phyloP scores from a whole-genome alignment of 2,329 filamentous ascomycete genomes.

The Pyrenochaeta sp. region DNA sequence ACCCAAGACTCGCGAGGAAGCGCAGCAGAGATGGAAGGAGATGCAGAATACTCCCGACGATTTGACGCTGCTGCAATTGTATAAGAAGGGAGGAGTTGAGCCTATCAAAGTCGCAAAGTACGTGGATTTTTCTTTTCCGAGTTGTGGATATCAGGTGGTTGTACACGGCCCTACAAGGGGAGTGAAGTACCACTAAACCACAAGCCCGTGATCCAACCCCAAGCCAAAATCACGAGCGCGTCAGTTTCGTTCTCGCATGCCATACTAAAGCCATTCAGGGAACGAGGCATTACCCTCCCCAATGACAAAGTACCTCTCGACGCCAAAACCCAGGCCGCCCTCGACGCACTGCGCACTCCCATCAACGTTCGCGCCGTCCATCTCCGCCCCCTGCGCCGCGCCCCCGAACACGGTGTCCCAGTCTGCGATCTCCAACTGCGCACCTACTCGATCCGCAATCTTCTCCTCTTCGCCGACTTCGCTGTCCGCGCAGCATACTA shows the following conservation, averaged over 20 bases:
- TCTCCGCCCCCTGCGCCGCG: conserved; percentile 80
- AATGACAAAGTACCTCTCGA: conserved; percentile 39
- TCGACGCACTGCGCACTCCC: conserved; percentile 57
- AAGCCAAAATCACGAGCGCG: too few relatives aligned
- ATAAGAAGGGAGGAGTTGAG: conserved; percentile 42
- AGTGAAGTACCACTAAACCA: too few relatives aligned
- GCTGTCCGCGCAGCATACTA: conserved; percentile 94
- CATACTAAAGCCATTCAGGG: conserved; percentile 24
- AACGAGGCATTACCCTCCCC: conserved; percentile 42
- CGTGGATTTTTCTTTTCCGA: too few relatives aligned
- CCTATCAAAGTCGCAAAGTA: conserved; percentile 47
- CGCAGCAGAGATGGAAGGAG: conserved; percentile 37
- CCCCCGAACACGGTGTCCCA: conserved; percentile 77
- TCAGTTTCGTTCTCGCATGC: too few relatives aligned
- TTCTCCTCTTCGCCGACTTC: conserved; percentile 95
- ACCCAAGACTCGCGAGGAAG: conserved; percentile 40
- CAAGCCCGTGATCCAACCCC: too few relatives aligned
- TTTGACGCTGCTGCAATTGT: conserved; percentile 36
- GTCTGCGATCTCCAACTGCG: conserved; percentile 91
- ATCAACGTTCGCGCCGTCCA: conserved; percentile 86
- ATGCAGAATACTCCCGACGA: conserved; percentile 41
- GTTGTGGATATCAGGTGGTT: too few relatives aligned
- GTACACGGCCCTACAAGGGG: too few relatives aligned
- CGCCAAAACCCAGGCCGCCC: conserved; percentile 35
- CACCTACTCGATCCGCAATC: conserved; percentile 86